A percentile compares a stretch with the other conserved stretches of the same genome.
Conservation (phyloP, 169 alveolate genomes). For the Fabrea salina region DNA sequence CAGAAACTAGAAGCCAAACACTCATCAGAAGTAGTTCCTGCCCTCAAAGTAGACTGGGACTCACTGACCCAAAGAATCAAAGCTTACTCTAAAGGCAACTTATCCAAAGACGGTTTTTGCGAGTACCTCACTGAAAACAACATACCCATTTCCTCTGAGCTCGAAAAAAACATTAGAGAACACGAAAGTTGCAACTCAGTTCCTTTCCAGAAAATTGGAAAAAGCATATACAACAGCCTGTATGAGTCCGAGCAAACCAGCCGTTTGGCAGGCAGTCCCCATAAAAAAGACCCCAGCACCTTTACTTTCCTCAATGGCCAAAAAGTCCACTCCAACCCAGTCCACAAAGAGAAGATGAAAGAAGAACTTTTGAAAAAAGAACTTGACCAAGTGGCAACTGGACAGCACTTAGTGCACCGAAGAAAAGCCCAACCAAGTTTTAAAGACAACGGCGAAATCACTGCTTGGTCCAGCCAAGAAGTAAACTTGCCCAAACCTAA, state of each 20-base stretch:
- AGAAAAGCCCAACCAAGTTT: neutral
- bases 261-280: neutral
- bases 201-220: neutral
- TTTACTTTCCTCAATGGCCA: neutral
- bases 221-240: neutral
- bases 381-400: conserved; percentile 3
- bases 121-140: conserved; percentile 1
- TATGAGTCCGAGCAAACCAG: neutral
- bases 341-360: conserved; percentile 21
- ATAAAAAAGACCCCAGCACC: conserved; percentile 13
- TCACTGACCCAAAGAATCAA: neutral
- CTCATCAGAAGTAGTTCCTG: too few species aligned
- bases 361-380: conserved; percentile 6
- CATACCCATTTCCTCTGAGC: neutral
- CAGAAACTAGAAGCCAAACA: neutral
- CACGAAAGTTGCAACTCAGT: conserved; percentile 23
- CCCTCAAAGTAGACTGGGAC: neutral
- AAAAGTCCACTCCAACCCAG: neutral
- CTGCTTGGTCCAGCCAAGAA: neutral
- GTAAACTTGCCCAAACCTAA: neutral
- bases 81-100: neutral
- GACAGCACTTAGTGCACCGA: neutral
- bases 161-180: conserved; percentile 3
- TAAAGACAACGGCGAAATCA: conserved; percentile 20
- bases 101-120: neutral